A percentile compares a stretch with the other conserved stretches of the same genome.
phyloP scores from a whole-genome alignment of 345 rosid species.

The Citrus australasica region DNA sequence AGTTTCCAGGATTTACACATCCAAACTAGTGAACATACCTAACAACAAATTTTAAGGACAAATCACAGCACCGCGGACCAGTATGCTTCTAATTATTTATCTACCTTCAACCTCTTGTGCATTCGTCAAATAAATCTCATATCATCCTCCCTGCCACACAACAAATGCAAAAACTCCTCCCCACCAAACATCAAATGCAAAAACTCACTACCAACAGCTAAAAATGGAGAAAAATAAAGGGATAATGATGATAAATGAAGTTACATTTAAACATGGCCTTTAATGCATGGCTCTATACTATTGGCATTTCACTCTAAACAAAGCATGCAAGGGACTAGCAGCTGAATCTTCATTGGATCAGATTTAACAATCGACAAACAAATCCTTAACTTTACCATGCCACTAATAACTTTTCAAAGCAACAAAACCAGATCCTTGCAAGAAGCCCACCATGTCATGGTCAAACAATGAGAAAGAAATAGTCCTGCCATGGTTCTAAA shows the following conservation, averaged over 20 bases:
- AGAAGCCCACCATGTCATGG: constrained; percentile 6
- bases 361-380: neutral
- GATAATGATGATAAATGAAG: neutral
- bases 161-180: neutral
- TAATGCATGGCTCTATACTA: neutral
- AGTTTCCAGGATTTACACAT: neutral
- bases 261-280: neutral
- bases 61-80: neutral
- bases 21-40: neutral
- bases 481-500: neutral
- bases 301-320: neutral
- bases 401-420: neutral
- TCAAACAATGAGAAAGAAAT: constrained; percentile 2
- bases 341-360: neutral
- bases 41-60: neutral
- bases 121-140: too few species aligned
- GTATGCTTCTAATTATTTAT: too few species aligned
- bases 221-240: neutral
- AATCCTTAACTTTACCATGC: neutral
- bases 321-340: neutral
- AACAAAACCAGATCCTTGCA: neutral
- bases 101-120: too few species aligned
- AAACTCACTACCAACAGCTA: neutral
- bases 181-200: neutral
- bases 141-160: too few species aligned